Conservation (phyloP, 257 asterid genomes). For the Voacanga thouarsii region DNA sequence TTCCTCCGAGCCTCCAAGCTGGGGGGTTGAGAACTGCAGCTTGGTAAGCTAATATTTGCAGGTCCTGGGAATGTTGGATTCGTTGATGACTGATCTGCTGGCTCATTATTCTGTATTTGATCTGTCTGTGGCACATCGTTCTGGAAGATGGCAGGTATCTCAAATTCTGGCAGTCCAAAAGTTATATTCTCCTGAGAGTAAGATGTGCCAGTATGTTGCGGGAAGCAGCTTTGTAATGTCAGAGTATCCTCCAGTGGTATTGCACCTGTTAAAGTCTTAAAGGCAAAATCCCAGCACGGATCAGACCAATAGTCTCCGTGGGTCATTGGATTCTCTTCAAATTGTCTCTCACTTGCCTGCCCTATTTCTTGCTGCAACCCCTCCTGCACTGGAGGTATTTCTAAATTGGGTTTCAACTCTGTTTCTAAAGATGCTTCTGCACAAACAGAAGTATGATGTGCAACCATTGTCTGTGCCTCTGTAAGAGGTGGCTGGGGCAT, state of each 20-base stretch:
- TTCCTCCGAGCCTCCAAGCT: conserved; percentile 30
- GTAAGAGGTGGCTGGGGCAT: conserved; percentile 8
- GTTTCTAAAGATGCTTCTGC: conserved; percentile 11
- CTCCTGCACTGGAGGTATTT: conserved; percentile 11
- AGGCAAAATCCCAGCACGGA: conserved; percentile 45
- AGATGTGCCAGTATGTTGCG: conserved; percentile 17
- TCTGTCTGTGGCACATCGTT: conserved; percentile 25
- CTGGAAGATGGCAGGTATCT: conserved; percentile 25
- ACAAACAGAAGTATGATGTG: conserved; percentile 10
- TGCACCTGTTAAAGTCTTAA: conserved; percentile 48
- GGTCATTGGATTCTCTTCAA: conserved; percentile 16
- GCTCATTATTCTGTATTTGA: conserved; percentile 19
- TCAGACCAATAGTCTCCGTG: conserved; percentile 35
- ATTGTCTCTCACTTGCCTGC: conserved; percentile 21
- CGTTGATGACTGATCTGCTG: conserved; percentile 21
- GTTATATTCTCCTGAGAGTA: conserved; percentile 11
- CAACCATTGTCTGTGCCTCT: conserved; percentile 8
- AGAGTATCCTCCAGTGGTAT: conserved; percentile 32
- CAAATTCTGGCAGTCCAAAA: conserved; percentile 23
- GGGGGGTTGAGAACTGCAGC: conserved; percentile 27
- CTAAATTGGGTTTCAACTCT: conserved; percentile 1
- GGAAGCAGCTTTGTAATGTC: conserved; percentile 17
- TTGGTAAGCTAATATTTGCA: conserved; percentile 25
- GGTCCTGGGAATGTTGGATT: conserved; percentile 22
- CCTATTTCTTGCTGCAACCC: conserved; percentile 7